A percentile compares a stretch with the other conserved stretches of the same genome.
phyloP scores from a whole-genome alignment of 257 asterid genomes.

The Solanum okadae region DNA sequence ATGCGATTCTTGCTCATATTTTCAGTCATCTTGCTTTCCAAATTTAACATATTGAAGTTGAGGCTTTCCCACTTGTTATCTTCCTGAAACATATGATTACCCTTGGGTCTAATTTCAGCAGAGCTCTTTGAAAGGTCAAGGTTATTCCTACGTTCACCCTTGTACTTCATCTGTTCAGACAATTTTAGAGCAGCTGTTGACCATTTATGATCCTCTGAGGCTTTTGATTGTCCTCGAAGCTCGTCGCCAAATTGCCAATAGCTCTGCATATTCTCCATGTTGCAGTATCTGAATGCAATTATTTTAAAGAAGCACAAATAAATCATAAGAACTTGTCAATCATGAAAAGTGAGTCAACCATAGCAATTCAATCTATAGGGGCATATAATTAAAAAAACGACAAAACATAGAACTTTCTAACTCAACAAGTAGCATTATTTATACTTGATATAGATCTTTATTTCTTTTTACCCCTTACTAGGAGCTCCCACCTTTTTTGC shows the following conservation, averaged over 20 bases:
- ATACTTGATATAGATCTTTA: not conserved
- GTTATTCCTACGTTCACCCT: constrained; percentile 69
- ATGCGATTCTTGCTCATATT: constrained; percentile 30
- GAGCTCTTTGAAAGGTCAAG: constrained; percentile 71
- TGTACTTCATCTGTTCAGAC: constrained; percentile 75
- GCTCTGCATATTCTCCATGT: constrained; percentile 59
- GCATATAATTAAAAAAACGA: not conserved
- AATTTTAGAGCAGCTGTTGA: constrained; percentile 69
- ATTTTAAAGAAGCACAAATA: not conserved
- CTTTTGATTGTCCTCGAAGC: constrained; percentile 85
- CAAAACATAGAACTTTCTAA: not conserved
- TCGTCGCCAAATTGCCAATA: constrained; percentile 94
- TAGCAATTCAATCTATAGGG: not conserved
- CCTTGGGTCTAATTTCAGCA: constrained; percentile 52
- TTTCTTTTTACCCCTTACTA: not conserved
- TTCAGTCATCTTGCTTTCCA: constrained; percentile 57
- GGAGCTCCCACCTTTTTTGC: not conserved
- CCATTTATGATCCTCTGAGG: constrained; percentile 87
- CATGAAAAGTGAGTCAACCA: not conserved
- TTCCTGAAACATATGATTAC: constrained; percentile 49
- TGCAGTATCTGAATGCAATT: constrained; percentile 12
- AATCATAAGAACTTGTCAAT: not conserved
- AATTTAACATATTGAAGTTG: constrained; percentile 62
- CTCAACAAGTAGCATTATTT: not conserved
- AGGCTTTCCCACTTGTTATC: constrained; percentile 74